phyloP scores from a whole-genome alignment of 1,139 yeast species.

The Barnettozyma hawaiiensis region DNA sequence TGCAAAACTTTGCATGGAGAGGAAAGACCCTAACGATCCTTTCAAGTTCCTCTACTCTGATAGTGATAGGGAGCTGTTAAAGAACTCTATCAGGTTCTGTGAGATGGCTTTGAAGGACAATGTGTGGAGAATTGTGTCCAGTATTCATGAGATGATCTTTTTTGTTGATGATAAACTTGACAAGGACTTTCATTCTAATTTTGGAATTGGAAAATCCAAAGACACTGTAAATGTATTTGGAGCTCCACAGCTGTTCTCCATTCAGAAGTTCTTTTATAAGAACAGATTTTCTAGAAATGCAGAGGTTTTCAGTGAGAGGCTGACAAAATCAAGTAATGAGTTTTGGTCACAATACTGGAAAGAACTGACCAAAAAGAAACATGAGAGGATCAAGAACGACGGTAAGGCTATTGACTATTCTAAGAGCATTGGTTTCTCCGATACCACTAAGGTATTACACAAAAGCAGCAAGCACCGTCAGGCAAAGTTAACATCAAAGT shows the following conservation, averaged over 20 bases:
- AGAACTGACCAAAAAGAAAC: slow-evolving; percentile 34
- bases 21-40: slow-evolving; percentile 31
- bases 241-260: slow-evolving; percentile 50
- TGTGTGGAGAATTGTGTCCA: slow-evolving; percentile 51
- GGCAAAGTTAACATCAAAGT: slow-evolving; percentile 7
- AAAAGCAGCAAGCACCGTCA: slow-evolving; percentile 11
- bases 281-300: slow-evolving; percentile 41
- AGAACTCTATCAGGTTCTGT: slow-evolving; percentile 40
- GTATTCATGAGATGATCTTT: slow-evolving; percentile 60
- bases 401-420: slow-evolving; percentile 21
- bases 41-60: slow-evolving; percentile 29
- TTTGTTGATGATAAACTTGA: slow-evolving; percentile 41
- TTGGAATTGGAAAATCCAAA: slow-evolving; percentile 37
- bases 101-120: slow-evolving; percentile 43
- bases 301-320: slow-evolving; percentile 15
- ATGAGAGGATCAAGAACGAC: slow-evolving; percentile 23
- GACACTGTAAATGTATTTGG: slow-evolving; percentile 43
- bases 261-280: slow-evolving; percentile 50
- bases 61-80: slow-evolving; percentile 37
- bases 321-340: slow-evolving; percentile 28
- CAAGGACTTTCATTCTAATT: slow-evolving; percentile 33
- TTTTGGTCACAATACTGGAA: slow-evolving; percentile 55
- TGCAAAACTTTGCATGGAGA: slow-evolving; percentile 41
- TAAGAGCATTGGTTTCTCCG: too few relatives aligned
- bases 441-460: too few relatives aligned